Conservation (phyloP, 768 basidiomycete genomes). For the Lepiota venenata region DNA sequence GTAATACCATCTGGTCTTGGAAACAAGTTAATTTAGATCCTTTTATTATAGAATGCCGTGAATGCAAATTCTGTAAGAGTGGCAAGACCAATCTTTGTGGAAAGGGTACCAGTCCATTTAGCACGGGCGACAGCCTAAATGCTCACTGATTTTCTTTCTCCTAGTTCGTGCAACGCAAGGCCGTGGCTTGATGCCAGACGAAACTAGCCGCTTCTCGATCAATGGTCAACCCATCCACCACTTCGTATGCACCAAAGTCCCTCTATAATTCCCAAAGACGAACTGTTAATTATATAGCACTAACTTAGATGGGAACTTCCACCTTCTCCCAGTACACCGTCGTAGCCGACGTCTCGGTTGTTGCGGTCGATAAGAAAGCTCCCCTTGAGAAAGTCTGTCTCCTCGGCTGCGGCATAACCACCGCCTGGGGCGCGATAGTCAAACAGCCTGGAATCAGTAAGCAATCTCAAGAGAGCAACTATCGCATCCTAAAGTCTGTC, state of each 20-base stretch:
- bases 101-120: slow-evolving; percentile 49
- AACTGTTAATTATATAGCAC: too few relatives aligned
- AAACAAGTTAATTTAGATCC: neutral
- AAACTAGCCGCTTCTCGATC: slow-evolving; percentile 81
- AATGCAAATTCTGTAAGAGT: slow-evolving; percentile 99
- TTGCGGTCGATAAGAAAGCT: slow-evolving; percentile 80
- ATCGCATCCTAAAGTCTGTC: slow-evolving; percentile 4
- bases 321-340: slow-evolving; percentile 99
- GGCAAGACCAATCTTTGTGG: slow-evolving; percentile 99
- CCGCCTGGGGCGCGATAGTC: slow-evolving; percentile 95
- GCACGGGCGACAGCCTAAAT: neutral
- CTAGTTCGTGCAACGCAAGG: slow-evolving; percentile 92
- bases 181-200: slow-evolving; percentile 92
- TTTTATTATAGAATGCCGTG: slow-evolving; percentile 65
- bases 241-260: slow-evolving; percentile 57
- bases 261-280: neutral
- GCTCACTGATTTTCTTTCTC: slow-evolving; percentile 4
- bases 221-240: slow-evolving; percentile 86
- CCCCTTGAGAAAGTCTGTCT: slow-evolving; percentile 97
- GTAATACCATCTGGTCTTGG: slow-evolving; percentile 15
- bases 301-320: slow-evolving; percentile 89
- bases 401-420: slow-evolving; percentile 94
- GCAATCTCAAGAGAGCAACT: too few relatives aligned
- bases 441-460: slow-evolving; percentile 86
- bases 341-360: slow-evolving; percentile 95